Evolutionary conservation across 2,329 filamentous ascomycete species (phyloP), one percentile per base, ranked within the genome.

Genomic region (Bisporella sp.): DNA sequence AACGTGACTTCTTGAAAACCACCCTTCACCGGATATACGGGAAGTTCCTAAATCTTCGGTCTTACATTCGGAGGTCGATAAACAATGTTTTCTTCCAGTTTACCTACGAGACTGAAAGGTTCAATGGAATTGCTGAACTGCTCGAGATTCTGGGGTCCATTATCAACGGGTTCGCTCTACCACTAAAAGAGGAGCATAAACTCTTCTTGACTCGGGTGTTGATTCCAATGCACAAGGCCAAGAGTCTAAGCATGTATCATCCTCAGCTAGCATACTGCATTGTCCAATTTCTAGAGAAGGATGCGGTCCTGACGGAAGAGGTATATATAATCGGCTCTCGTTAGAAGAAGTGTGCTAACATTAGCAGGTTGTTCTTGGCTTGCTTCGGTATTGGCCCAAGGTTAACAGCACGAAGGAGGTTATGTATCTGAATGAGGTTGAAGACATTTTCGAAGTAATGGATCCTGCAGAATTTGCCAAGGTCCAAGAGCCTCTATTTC

Each of bases 81-180:
- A 99, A 99, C 81, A 97, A 99, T 65, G 93, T 99, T 62, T 99
- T 99, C 74, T 99, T 99, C 78, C 93, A 99, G 67, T 99, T 99
- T 69, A 91, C 90, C 54, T 99, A 99, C 68, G 93, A 99, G 71
- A 99, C 93, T 4, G 93, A 99, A 70, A 82, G 93, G 52, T 97
- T 99, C 74, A 99, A 99, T 63, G 93, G 93, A 48, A 96, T 99
- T 64, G 93, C 93, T 3, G 93, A 99, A 69, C 76, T 99, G 31
- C 78, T 99, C 35, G 93, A 99, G 68, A 99, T 99, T 59, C 75
- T 99, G 47, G 93, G 93, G 31, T 97, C 93, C 57, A 99, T 99
- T 65, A 99, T 99, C 76, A 99, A 99, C 67, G 93, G 93, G 43
- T 99, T 99, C 66, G 93, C 93, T 28, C 74, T 99, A 50, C 93